Conservation (phyloP, 768 basidiomycete genomes). For the Amanita muscaria region DNA sequence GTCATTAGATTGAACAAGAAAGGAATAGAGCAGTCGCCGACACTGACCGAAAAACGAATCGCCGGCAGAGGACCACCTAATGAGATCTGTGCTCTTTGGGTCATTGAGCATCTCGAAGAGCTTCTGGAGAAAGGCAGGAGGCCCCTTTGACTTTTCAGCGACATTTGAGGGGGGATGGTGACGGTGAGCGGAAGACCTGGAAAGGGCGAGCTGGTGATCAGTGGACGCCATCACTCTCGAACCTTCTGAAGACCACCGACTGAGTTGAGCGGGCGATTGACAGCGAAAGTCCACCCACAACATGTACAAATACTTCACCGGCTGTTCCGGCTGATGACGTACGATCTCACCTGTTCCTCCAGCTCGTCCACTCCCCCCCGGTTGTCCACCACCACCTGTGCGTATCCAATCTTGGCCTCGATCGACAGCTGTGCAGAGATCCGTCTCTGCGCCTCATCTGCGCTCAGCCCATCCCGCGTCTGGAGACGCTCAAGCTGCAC, state of each 20-base stretch:
- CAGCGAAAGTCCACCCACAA: background rate
- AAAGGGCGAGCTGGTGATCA: constrained; percentile 46
- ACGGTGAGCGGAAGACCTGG: constrained; percentile 15
- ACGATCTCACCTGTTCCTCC: constrained; percentile 37
- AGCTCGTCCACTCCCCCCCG: constrained; percentile 69
- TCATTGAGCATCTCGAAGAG: constrained; percentile 94
- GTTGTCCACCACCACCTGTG: constrained; percentile 85
- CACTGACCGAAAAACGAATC: constrained; percentile 83
- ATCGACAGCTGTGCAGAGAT: constrained; percentile 79
- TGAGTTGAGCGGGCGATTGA: too few species aligned
- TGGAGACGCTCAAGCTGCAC: constrained; percentile 81
- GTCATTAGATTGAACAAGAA: too few species aligned
- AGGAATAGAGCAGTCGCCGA: background rate
- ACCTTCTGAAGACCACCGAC: too few species aligned
- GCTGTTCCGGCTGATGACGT: background rate
- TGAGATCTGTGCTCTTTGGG: constrained; percentile 69
- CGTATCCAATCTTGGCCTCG: constrained; percentile 69
- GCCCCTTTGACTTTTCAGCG: constrained; percentile 30
- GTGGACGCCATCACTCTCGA: constrained; percentile 28
- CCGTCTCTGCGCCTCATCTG: constrained; percentile 62
- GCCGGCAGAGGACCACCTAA: constrained; percentile 86
- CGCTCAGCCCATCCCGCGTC: constrained; percentile 57
- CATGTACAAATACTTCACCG: background rate
- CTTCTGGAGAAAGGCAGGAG: constrained; percentile 85
- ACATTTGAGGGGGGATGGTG: constrained; percentile 16